Base-by-base conservation (phyloP, 169 alveolate species). In the Babesia bovis region DNA sequence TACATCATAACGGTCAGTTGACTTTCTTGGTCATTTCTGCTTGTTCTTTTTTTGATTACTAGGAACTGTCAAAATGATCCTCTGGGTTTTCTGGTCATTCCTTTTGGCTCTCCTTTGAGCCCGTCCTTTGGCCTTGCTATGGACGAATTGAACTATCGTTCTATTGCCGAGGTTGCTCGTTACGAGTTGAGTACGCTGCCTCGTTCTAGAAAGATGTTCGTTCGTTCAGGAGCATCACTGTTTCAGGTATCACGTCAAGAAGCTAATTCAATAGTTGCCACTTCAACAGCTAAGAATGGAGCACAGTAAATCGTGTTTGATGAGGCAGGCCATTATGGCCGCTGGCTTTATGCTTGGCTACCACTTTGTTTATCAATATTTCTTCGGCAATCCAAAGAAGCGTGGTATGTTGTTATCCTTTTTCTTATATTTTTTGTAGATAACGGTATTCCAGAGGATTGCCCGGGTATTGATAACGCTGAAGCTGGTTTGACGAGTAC, bases 401-500 rank as follows among this genome's bases (percentile, higher is more conserved):
- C 3, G 2, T n/a, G 66, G 51, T 51, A 49, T 5, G 65, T 35
- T 1, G 40, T n/a, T 5, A 40, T 7, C 30, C 21, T 25, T 60
- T 7, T 41, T 23, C 5, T 4, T 7, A 35, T 12, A 51, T 4
- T 28, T 53, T 36, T 4, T 35, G n/a, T 45, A 47, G 85, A 49
- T 12, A 72, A 44, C 51, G 82, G 58, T 21, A 57, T 87, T 5
- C 93, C 93, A 4, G 91, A 79, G 9, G 83, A 73, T 32, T 87
- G 93, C 56, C 93, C 93, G 41, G 93, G 93, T 23, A 51, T 82
- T 17, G 90, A 81, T 33, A 87, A 75, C 38, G 67, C 66, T 40
- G 47, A 84, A 10, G 93, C 93, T 15, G 85, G 85, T 28, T 55
- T n/a, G 17, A 33, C 50, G 15, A 92, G 86, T n/a, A 92, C 97